Evolutionary conservation across 1,139 yeast genomes (phyloP), one percentile per base, ranked within the genome.

Genomic region (Lodderomyces elongisporus): DNA sequence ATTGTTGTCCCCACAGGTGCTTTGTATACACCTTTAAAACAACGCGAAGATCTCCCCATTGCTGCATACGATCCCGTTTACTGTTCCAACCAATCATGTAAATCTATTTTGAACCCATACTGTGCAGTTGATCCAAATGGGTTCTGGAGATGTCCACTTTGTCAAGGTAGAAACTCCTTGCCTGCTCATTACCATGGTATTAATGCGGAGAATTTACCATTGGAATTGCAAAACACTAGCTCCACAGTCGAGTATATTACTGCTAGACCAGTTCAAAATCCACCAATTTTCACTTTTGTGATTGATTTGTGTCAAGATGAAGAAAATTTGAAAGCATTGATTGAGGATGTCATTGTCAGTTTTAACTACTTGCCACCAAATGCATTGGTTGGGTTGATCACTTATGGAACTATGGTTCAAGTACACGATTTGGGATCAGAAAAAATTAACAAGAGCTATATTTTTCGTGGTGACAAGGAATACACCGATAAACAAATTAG

Each of bases 1-100:
- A 83, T 89, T 49, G 95, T 91, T 16, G 93, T 91, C 25, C 98
- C 99, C 13, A 81, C 93, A 22, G 95, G 97, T 26, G 85, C 96
- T 39, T 66, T 91, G 44, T 91, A 89, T 66, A 88, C 97, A 12
- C 99, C 99, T 10, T 73, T 93, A 49, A 78, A 85, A 55, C 77
- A 74, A 39, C 75, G 88, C 48, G 83, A 83, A 40, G 91, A 83
- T 45, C 67, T 89, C 45, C 82, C 91, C 14, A 63, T 84, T 34
- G 91, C 94, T 36, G 79, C 78, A 47, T 88, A 91, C 58, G 96
- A 91, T 62, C 98, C 99, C 6, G 80, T 83, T 34, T 68, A 79
- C 33, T 91, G 99, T 66, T 73, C 88, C 43, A 70, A 71, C 43
- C 76, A 82, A 32, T 77, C 78, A 39, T 91, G 99, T 71, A 79